Evolutionary conservation across 2,329 filamentous ascomycete genomes (phyloP).

Genomic region (Cladosporium sp.): DNA sequence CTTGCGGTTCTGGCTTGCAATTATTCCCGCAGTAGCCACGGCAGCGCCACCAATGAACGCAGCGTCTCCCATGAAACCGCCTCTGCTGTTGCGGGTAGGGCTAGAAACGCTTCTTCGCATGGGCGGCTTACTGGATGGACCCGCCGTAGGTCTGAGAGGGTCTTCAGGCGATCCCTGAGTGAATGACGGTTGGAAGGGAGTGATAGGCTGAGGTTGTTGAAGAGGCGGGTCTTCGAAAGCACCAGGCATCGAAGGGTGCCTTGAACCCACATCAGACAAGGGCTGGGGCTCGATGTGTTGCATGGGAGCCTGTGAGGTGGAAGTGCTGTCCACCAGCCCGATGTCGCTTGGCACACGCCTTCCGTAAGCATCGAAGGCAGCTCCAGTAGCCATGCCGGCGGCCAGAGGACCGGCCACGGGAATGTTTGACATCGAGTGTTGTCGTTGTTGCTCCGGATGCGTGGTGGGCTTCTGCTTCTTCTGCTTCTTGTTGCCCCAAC

Average conservation of each 20-base stretch:
- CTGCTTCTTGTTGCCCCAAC: slow-evolving; percentile 55
- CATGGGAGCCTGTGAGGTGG: slow-evolving; percentile 58
- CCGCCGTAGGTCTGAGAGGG: not conserved
- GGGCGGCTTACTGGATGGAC: slow-evolving; percentile 40
- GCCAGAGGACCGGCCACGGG: slow-evolving; percentile 7
- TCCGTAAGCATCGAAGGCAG: slow-evolving; percentile 46
- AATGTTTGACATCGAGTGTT: slow-evolving; percentile 15
- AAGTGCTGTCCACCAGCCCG: slow-evolving; percentile 29
- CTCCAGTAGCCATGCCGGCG: slow-evolving; percentile 41
- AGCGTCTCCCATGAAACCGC: slow-evolving; percentile 37
- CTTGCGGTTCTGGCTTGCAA: slow-evolving; percentile 32
- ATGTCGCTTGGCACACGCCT: slow-evolving; percentile 21
- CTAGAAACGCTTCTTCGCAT: slow-evolving; percentile 35
- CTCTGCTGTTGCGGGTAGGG: slow-evolving; percentile 31
- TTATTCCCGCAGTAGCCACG: slow-evolving; percentile 38
- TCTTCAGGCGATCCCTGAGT: slow-evolving; percentile 25
- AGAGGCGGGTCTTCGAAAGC: slow-evolving; percentile 60
- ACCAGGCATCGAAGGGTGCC: slow-evolving; percentile 32
- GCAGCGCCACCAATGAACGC: slow-evolving; percentile 46
- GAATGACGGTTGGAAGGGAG: slow-evolving; percentile 56
- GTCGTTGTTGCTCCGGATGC: slow-evolving; percentile 20
- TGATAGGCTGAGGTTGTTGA: slow-evolving; percentile 81
- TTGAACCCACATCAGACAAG: slow-evolving; percentile 62
- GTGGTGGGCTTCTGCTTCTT: slow-evolving; percentile 39
- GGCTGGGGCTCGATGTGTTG: slow-evolving; percentile 68